These are phyloP conservation scores for Phytophthora europaea DNA, from an alignment of 352 stramenopile genomes.

Conservation along the genomic window DNA sequence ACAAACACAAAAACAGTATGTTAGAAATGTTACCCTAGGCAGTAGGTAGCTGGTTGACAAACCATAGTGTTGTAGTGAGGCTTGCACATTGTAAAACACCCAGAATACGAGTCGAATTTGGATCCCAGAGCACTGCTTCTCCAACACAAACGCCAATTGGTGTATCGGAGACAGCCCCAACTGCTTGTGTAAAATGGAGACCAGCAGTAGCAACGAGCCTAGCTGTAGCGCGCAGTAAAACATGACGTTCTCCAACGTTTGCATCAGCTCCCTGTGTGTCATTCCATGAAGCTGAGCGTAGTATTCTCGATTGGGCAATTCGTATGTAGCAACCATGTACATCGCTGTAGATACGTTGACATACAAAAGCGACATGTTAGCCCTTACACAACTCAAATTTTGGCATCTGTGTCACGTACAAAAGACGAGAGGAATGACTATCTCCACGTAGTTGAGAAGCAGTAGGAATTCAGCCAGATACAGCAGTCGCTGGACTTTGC, in stretches of 20 bases:
- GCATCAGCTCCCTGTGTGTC: neutral
- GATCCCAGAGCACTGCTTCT: neutral
- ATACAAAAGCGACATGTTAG: neutral
- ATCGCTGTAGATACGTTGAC: neutral
- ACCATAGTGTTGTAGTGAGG: constrained; percentile 1
- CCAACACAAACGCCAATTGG: neutral
- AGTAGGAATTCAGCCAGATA: neutral
- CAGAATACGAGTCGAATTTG: constrained; percentile 1
- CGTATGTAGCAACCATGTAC: neutral
- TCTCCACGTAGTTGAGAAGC: constrained; percentile 1
- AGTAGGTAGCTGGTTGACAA: neutral
- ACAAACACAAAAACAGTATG: neutral
- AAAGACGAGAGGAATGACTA: neutral
- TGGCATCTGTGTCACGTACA: neutral
- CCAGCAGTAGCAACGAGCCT: neutral
- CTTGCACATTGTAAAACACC: neutral
- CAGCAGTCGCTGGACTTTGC: neutral
- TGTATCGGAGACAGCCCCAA: neutral
- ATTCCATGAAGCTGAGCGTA: neutral
- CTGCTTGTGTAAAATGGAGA: neutral
- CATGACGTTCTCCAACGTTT: neutral
- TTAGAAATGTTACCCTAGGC: neutral
- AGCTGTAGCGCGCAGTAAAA: constrained; percentile 1
- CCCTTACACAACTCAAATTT: neutral
- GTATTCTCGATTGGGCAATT: neutral